These are phyloP conservation scores for Botrytis hyacinthi DNA, from an alignment of 2,329 filamentous ascomycete species.

Conservation along the genomic window DNA sequence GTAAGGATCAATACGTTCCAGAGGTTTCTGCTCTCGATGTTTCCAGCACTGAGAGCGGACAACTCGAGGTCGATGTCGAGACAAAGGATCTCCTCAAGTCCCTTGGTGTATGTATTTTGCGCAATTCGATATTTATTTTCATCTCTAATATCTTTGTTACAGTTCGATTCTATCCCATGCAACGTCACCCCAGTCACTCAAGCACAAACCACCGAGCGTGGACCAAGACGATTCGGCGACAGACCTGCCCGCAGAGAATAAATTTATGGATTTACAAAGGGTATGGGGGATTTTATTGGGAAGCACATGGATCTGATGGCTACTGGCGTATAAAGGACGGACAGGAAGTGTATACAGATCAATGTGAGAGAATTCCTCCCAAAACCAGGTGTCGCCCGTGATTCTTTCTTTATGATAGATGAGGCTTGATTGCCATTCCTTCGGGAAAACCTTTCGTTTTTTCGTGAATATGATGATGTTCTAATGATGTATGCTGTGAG, in stretches of 20 bases:
- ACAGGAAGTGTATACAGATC: constrained; percentile 51
- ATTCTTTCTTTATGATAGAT: constrained; percentile 64
- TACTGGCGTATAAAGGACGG: constrained; percentile 36
- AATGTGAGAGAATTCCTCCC: constrained; percentile 54
- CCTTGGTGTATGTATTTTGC: constrained; percentile 77
- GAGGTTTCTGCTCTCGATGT: constrained; percentile 99
- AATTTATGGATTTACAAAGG: constrained; percentile 33
- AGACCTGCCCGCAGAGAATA: constrained; percentile 50
- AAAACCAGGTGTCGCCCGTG: constrained; percentile 78
- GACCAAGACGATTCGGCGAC: constrained; percentile 71
- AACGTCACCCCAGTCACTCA: constrained; percentile 90
- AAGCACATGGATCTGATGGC: constrained; percentile 34
- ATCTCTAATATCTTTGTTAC: constrained; percentile 38
- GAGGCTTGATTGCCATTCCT: constrained; percentile 88
- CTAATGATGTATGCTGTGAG: constrained; percentile 13
- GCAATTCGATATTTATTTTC: neutral
- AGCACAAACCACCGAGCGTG: constrained; percentile 78
- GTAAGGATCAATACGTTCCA: constrained; percentile 99
- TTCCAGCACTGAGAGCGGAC: constrained; percentile 89
- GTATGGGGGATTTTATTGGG: constrained; percentile 29
- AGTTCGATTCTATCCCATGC: constrained; percentile 98
- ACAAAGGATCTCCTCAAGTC: constrained; percentile 99
- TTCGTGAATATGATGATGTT: constrained; percentile 22
- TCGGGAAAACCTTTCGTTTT: constrained; percentile 8
- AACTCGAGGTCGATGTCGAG: constrained; percentile 93